These are phyloP conservation scores for Coniochaeta sp. DNA, from an alignment of 2,329 filamentous ascomycete species.

Conservation along the genomic window DNA sequence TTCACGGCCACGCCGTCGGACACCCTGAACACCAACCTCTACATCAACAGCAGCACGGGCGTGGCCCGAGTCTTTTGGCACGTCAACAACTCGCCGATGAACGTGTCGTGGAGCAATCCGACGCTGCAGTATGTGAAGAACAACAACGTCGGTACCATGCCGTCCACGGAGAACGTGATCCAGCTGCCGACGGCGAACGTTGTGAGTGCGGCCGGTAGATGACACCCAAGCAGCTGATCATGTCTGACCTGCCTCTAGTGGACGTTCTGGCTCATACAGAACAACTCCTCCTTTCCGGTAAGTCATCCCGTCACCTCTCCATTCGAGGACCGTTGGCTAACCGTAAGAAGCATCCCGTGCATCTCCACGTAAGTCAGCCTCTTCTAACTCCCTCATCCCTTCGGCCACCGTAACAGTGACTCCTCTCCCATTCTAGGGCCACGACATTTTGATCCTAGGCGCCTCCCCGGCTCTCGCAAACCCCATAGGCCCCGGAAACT, in stretches of 20 bases:
- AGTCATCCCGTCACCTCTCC: background rate
- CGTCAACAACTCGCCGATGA: slow-evolving; percentile 8
- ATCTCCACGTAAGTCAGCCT: slow-evolving; percentile 14
- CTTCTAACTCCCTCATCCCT: background rate
- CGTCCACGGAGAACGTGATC: slow-evolving; percentile 6
- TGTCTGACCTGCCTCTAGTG: slow-evolving; percentile 5
- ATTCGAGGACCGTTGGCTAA: background rate
- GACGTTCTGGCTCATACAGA: slow-evolving; percentile 10
- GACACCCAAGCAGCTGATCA: background rate
- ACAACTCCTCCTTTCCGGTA: slow-evolving; percentile 7
- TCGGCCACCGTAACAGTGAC: background rate
- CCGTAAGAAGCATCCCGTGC: slow-evolving; percentile 9
- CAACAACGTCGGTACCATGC: slow-evolving; percentile 2
- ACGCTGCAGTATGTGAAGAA: slow-evolving; percentile 9
- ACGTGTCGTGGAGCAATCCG: slow-evolving; percentile 10
- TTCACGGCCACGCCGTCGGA: slow-evolving; percentile 8
- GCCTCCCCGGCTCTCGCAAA: slow-evolving; percentile 12
- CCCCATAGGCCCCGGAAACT: slow-evolving; percentile 6
- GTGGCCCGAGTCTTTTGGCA: slow-evolving; percentile 6
- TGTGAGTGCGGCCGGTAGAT: background rate
- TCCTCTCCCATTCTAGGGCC: slow-evolving; percentile 11
- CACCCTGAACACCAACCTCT: slow-evolving; percentile 9
- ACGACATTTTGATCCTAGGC: slow-evolving; percentile 18
- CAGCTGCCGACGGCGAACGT: slow-evolving; percentile 4
- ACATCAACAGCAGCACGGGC: slow-evolving; percentile 5